Conservation (phyloP, 2,329 filamentous ascomycete genomes). For the Aspergillus carbonarius region DNA sequence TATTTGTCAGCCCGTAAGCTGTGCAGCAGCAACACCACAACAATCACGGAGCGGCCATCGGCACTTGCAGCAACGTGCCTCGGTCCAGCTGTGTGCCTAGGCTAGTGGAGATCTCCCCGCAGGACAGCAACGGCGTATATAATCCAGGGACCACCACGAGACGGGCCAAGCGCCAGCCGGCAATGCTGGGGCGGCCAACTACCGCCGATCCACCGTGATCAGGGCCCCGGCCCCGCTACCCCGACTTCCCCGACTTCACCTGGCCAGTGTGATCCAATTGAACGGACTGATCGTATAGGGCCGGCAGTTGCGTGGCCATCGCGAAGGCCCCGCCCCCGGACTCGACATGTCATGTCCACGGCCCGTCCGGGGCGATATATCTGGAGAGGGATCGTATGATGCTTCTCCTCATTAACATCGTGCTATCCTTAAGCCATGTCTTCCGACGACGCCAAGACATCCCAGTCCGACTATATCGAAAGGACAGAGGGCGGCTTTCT, state of each 20-base stretch:
- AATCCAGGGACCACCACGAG: neutral
- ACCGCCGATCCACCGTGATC: conserved; percentile 2
- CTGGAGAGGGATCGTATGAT: neutral
- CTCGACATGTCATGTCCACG: neutral
- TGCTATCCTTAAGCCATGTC: neutral
- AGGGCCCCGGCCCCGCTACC: neutral
- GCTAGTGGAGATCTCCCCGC: neutral
- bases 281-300: too few species aligned
- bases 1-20: neutral
- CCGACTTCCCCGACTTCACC: neutral
- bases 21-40: neutral
- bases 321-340: neutral
- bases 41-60: neutral
- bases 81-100: neutral
- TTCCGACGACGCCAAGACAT: neutral
- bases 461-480: neutral
- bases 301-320: neutral
- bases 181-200: neutral
- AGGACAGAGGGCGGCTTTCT: neutral
- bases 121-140: neutral
- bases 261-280: neutral
- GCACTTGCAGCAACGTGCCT: neutral
- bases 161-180: neutral
- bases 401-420: neutral
- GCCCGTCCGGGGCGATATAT: neutral